Conservation (phyloP, 2,329 filamentous ascomycete species). For the Colletotrichum agaves region DNA sequence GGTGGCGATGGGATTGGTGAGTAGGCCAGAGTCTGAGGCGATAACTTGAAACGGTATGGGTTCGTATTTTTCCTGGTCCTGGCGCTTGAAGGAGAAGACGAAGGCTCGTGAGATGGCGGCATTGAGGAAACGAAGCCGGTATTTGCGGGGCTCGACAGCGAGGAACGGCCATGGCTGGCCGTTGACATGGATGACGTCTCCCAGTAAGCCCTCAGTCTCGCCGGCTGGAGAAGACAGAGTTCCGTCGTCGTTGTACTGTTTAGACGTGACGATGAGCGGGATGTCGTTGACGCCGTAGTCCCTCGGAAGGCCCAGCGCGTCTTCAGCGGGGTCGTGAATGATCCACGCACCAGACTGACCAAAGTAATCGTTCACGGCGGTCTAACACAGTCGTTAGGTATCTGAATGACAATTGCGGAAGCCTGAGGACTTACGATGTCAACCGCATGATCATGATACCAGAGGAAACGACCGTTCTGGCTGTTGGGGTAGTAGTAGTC, state of each 20-base stretch:
- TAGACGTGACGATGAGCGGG: slow-evolving; percentile 61
- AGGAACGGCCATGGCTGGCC: slow-evolving; percentile 69
- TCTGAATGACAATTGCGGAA: too few relatives aligned
- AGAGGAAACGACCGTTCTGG: slow-evolving; percentile 63
- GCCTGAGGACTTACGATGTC: slow-evolving; percentile 42
- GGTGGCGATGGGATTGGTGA: slow-evolving; percentile 55
- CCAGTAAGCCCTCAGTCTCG: slow-evolving; percentile 60
- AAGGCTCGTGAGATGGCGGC: slow-evolving; percentile 59
- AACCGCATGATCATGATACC: slow-evolving; percentile 65
- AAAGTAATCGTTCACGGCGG: slow-evolving; percentile 65
- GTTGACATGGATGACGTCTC: slow-evolving; percentile 69
- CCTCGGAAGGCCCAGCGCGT: slow-evolving; percentile 58
- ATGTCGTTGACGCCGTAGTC: slow-evolving; percentile 64
- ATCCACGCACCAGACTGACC: slow-evolving; percentile 68
- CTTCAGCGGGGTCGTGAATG: slow-evolving; percentile 60
- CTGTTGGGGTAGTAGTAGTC: slow-evolving; percentile 72
- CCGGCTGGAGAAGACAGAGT: slow-evolving; percentile 57
- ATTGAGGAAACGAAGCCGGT: slow-evolving; percentile 66
- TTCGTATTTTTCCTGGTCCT: slow-evolving; percentile 39
- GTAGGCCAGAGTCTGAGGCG: slow-evolving; percentile 63
- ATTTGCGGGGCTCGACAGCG: slow-evolving; percentile 68
- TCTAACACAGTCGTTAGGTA: slow-evolving; percentile 40
- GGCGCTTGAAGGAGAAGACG: slow-evolving; percentile 56
- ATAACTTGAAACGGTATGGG: slow-evolving; percentile 62
- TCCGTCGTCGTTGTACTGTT: slow-evolving; percentile 62